Conservation (phyloP, 768 basidiomycete species). For the Lactarius quietus region DNA sequence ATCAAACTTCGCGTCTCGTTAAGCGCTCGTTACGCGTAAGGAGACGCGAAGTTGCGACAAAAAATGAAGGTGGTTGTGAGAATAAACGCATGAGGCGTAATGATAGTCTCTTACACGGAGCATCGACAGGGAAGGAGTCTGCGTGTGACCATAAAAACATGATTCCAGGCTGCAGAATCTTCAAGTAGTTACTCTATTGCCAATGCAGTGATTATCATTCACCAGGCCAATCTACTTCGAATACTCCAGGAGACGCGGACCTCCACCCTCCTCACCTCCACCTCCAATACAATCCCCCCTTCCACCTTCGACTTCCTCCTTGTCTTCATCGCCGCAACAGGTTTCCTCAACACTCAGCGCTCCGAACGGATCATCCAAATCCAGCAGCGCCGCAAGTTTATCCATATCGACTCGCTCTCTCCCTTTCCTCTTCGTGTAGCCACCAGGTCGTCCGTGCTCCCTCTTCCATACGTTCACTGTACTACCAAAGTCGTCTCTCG, state of each 20-base stretch:
- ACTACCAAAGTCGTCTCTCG: slow-evolving; percentile 6
- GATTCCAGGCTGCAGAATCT: not conserved
- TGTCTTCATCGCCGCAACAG: not conserved
- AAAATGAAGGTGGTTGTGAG: too few relatives aligned
- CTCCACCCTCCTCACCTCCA: slow-evolving; percentile 9
- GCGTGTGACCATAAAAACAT: too few relatives aligned
- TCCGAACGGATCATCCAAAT: slow-evolving; percentile 11
- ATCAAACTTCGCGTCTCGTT: too few relatives aligned
- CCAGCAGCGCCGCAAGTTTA: slow-evolving; percentile 50
- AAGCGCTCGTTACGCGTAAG: too few relatives aligned
- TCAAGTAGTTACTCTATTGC: not conserved
- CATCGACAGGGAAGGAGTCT: too few relatives aligned
- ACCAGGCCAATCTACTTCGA: not conserved
- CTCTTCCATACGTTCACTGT: slow-evolving; percentile 23
- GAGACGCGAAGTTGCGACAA: too few relatives aligned
- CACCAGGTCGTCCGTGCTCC: slow-evolving; percentile 7
- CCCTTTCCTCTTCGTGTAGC: slow-evolving; percentile 33
- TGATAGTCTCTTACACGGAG: too few relatives aligned
- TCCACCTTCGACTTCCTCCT: not conserved
- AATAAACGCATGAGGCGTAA: too few relatives aligned
- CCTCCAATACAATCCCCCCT: too few relatives aligned
- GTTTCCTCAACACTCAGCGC: slow-evolving; percentile 1
- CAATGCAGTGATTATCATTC: not conserved
- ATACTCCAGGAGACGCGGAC: not conserved
- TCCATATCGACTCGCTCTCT: slow-evolving; percentile 52